Base-by-base conservation (phyloP, 192 early-diverging fungal species). In the Rhizophagus prolifer region DNA sequence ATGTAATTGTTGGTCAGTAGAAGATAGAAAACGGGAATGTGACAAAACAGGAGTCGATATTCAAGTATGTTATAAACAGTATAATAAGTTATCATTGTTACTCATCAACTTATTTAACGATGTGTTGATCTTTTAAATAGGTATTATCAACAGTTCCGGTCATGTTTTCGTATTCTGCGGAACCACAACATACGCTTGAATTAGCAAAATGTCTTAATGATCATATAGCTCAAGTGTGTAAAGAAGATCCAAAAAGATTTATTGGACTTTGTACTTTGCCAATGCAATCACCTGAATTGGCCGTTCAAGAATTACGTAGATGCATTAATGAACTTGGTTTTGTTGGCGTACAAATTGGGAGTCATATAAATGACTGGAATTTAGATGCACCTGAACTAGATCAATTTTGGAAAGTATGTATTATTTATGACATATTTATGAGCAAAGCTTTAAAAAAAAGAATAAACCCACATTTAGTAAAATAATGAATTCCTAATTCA, bases 1-100 rank as follows among this genome's bases (percentile, higher is more conserved):
- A 74, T 91, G 90, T 82, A 92, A 92, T 84, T 92, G 91, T 79
- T 92, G 90, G 88, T 82, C 87, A 10, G 81, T 88, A 19, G 87
- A 87, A 58, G 85, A 87, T 64, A 82, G 91, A 47, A 81, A 89
- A 79, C 81, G 79, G 30, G 90, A 91, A 77, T 85, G 83, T 69
- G 82, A 83, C 77, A 77, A 75, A 1, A 85, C 85, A 4, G 78
- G 75, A 65, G 87, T 89, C 21, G 84, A 89, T 71, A 81, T 91
- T 16, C 90, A 92, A 80, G 84, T 85, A 81, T 44, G n/a, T n/a
- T n/a, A n/a, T n/a, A n/a, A n/a, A n/a, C n/a, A n/a, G 60, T 25
- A 13, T 26, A n/a, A 59, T 4, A 12, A 26, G 19, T 79, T 13
- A 14, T n/a, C 58, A 41, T 38, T 38, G 36, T 38, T 8, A 5